These are phyloP conservation scores for Globisporangium cederbergense DNA, from an alignment of 352 stramenopile species.

Conservation along the genomic window DNA sequence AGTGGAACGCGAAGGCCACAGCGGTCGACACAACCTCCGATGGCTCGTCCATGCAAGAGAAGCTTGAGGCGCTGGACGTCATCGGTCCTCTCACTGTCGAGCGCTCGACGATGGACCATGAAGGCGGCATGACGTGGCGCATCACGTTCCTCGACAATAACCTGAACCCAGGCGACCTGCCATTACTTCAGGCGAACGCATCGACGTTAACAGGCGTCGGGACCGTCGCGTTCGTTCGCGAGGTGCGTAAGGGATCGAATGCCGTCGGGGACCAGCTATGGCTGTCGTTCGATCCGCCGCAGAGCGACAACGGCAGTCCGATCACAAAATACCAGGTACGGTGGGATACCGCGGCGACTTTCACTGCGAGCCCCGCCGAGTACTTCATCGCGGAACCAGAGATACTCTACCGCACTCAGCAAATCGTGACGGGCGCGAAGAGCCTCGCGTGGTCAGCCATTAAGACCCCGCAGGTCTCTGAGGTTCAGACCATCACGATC, in stretches of 20 bases:
- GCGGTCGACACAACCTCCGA: slow-evolving; percentile 32
- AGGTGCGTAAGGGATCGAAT: slow-evolving; percentile 66
- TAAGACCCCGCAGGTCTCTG: slow-evolving; percentile 25
- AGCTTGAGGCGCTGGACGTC: slow-evolving; percentile 52
- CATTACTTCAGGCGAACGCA: slow-evolving; percentile 35
- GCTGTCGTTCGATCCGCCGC: slow-evolving; percentile 69
- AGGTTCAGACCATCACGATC: slow-evolving; percentile 53
- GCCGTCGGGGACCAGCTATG: slow-evolving; percentile 69
- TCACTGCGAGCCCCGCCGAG: slow-evolving; percentile 44
- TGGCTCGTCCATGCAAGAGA: slow-evolving; percentile 69
- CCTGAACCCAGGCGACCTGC: slow-evolving; percentile 59
- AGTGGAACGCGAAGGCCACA: slow-evolving; percentile 43
- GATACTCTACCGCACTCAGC: slow-evolving; percentile 49
- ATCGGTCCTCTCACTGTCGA: slow-evolving; percentile 45
- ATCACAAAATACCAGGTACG: slow-evolving; percentile 63
- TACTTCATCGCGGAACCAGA: slow-evolving; percentile 49
- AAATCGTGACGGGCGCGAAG: slow-evolving; percentile 42
- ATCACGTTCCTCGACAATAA: slow-evolving; percentile 76
- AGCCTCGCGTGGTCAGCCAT: slow-evolving; percentile 58
- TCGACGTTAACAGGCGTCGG: slow-evolving; percentile 36
- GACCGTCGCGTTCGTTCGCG: slow-evolving; percentile 37
- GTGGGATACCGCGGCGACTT: slow-evolving; percentile 60
- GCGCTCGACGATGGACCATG: slow-evolving; percentile 36
- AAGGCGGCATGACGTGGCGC: slow-evolving; percentile 62
- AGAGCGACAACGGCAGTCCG: slow-evolving; percentile 57